Evolutionary conservation across 2,329 filamentous ascomycete genomes (phyloP).

Genomic region (Colletotrichum cuscutae): DNA sequence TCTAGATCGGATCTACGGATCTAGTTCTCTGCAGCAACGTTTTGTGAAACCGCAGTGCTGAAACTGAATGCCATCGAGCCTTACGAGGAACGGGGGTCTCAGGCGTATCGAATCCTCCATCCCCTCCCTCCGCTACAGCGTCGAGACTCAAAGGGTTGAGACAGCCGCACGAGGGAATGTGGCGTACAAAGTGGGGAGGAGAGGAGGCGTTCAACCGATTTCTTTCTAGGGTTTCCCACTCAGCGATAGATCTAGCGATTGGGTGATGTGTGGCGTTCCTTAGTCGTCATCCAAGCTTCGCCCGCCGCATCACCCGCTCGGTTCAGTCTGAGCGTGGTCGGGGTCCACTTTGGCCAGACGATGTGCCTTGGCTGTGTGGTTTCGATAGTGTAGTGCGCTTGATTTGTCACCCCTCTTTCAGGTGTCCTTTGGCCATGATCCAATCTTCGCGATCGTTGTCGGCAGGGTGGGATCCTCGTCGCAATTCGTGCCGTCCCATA

Average conservation of each 20-base stretch:
- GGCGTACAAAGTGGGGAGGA: neutral
- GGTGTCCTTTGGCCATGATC: conserved; percentile 2
- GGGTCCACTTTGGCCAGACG: neutral
- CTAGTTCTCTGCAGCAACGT: neutral
- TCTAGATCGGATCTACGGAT: neutral
- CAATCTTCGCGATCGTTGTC: conserved; percentile 17
- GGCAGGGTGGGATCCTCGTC: conserved; percentile 28
- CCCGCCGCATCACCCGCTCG: neutral
- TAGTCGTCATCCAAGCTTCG: neutral
- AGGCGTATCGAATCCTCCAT: neutral
- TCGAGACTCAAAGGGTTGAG: neutral
- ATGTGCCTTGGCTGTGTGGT: neutral
- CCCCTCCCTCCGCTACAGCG: neutral
- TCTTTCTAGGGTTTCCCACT: neutral
- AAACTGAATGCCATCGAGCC: neutral
- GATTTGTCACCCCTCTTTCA: neutral
- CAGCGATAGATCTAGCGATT: neutral
- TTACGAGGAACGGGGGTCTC: neutral
- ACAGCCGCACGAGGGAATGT: neutral
- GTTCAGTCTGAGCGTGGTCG: neutral
- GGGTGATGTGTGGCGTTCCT: neutral
- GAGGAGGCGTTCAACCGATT: neutral
- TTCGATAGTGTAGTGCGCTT: neutral
- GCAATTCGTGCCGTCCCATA: conserved; percentile 31
- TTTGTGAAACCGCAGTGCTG: neutral